Base-by-base conservation (phyloP, 176 grass and related monocot genomes). In the Rhynchospora pubera region DNA sequence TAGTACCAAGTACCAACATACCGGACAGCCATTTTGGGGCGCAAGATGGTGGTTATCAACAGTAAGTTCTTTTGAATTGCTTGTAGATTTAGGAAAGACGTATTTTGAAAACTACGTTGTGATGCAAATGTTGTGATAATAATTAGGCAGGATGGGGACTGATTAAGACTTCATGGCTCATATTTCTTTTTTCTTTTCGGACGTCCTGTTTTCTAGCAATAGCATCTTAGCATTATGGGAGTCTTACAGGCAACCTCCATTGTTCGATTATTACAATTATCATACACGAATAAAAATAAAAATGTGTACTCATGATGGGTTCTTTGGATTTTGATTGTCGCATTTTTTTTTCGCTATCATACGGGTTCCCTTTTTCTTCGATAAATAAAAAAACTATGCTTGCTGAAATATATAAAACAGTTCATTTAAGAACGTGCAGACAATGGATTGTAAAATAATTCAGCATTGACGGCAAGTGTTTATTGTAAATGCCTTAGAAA, bases 21-120 rank as follows among this genome's bases (percentile, higher is more conserved):
- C 43, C 19, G 46, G 11, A 80, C 30, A 34, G 9, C 46, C 19
- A 43, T 16, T 56, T 23, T 42, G 53, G 21, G 21, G 42, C 23
- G 18, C n/a, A 62, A 44, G 57, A 12, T 47, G 78, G 16, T 0
- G 28, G 23, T 80, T 32, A 16, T 55, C 26, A 28, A 55, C 57
- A 46, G 58, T 46, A 7, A 42, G 5, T 14, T 44, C 2, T 10
- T 56, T 52, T 80, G 57, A 44, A 62, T 62, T 80, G 78, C 78
- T 80, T 80, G 34, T 62, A 7, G 78, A 80, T 62, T 62, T 60
- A 79, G 52, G 72, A 23, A 80, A 46, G 6, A 80, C 15, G 62
- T 62, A 11, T 19, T 12, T 62, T 19, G 11, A 43, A 62, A 80
- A 47, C 34, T 46, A 46, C 45, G n/a, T 45, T 2, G 18, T 21